Conservation (phyloP, 2,329 filamentous ascomycete genomes). For the Akanthomyces lecanii region DNA sequence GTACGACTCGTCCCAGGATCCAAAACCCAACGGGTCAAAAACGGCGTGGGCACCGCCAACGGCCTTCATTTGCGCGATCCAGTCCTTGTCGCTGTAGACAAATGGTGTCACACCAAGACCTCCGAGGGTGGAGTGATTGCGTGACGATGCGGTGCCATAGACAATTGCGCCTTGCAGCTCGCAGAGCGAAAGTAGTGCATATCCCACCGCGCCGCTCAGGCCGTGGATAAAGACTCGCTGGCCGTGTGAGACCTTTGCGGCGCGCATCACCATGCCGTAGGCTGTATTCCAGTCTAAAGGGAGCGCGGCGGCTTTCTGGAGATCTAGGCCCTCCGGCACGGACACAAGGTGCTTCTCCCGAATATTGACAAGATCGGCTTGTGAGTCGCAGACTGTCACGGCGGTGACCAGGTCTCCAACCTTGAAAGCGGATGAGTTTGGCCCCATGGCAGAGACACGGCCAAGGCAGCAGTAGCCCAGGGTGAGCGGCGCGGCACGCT, state of each 20-base stretch:
- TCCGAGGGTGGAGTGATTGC: slow-evolving; percentile 40
- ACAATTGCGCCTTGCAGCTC: slow-evolving; percentile 41
- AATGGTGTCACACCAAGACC: slow-evolving; percentile 39
- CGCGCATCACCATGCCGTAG: slow-evolving; percentile 34
- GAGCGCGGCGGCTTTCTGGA: slow-evolving; percentile 38
- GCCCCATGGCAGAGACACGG: slow-evolving; percentile 35
- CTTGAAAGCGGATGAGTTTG: slow-evolving; percentile 28
- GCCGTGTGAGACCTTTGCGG: slow-evolving; percentile 37
- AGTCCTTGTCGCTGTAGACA: slow-evolving; percentile 45
- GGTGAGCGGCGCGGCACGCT: slow-evolving; percentile 42
- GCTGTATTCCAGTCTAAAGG: slow-evolving; percentile 44
- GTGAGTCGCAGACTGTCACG: slow-evolving; percentile 38
- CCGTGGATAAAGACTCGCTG: slow-evolving; percentile 48
- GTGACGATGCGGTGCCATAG: slow-evolving; percentile 45
- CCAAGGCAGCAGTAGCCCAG: slow-evolving; percentile 47
- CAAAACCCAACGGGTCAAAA: slow-evolving; percentile 47
- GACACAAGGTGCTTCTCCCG: slow-evolving; percentile 42
- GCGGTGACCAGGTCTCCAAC: slow-evolving; percentile 33
- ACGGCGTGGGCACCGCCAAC: slow-evolving; percentile 44
- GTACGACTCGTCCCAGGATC: slow-evolving; percentile 48
- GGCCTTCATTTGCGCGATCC: slow-evolving; percentile 42
- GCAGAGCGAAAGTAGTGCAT: slow-evolving; percentile 38
- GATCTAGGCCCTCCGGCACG: slow-evolving; percentile 38
- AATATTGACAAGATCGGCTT: slow-evolving; percentile 43
- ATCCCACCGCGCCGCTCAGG: slow-evolving; percentile 46